Evolutionary conservation across 2,329 filamentous ascomycete genomes (phyloP).

Genomic region (Calonectria fujianensis): DNA sequence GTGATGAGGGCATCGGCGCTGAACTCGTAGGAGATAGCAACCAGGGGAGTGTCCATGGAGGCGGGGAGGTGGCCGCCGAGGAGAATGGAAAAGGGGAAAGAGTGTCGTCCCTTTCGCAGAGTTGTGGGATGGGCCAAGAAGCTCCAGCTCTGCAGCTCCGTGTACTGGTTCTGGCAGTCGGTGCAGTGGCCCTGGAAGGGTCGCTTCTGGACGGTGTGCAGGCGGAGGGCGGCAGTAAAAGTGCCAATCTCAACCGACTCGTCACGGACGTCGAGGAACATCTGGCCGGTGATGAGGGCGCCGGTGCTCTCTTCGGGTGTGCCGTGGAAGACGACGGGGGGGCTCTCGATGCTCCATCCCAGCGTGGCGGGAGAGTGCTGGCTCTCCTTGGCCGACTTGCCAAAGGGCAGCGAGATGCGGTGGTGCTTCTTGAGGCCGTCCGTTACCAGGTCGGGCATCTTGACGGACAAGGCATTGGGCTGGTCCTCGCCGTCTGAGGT

Average conservation of each 20-base stretch:
- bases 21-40: constrained; percentile 86
- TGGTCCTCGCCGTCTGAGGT: constrained; percentile 61
- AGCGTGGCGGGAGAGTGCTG: constrained; percentile 66
- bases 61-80: constrained; percentile 91
- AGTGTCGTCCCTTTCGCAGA: constrained; percentile 76
- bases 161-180: constrained; percentile 83
- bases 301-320: constrained; percentile 84
- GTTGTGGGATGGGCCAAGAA: constrained; percentile 78
- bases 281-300: constrained; percentile 88
- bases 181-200: constrained; percentile 87
- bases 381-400: constrained; percentile 66
- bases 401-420: constrained; percentile 64
- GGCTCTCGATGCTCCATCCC: constrained; percentile 84
- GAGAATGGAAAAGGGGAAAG: constrained; percentile 92
- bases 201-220: constrained; percentile 85
- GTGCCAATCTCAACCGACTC: constrained; percentile 79
- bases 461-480: constrained; percentile 55
- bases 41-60: constrained; percentile 83
- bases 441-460: constrained; percentile 61
- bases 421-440: constrained; percentile 66
- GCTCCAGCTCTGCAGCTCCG: constrained; percentile 86
- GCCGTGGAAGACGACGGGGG: constrained; percentile 90
- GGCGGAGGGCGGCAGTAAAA: constrained; percentile 83
- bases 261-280: constrained; percentile 84
- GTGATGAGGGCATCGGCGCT: constrained; percentile 78